Evolutionary conservation across 2,329 filamentous ascomycete genomes (phyloP), one percentile per base, ranked within the genome.

Genomic region (Aspergillus sp.): DNA sequence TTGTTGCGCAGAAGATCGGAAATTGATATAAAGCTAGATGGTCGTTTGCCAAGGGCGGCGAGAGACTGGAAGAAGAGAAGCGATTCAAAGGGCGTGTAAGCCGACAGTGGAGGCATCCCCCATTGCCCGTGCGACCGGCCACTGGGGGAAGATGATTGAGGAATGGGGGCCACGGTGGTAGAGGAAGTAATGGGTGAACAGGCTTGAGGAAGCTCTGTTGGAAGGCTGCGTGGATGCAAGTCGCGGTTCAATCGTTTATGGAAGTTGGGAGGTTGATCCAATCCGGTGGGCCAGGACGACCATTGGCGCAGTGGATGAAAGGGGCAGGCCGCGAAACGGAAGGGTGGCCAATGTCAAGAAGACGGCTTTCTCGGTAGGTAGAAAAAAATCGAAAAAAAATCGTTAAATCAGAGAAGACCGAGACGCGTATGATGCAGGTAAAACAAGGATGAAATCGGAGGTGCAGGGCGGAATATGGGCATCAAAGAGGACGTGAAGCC

Each of bases 31-130:
- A 96, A 95, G 74, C 85, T 87, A 64, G 83, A 76, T 56, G 87
- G 81, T 67, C 87, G 85, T 67, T 88, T 81, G 73, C 90, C 90
- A 77, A 91, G 84, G 68, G 83, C 82, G 68, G 88, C 84, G 66
- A 96, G 84, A 64, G 89, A 89, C 79, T 94, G 91, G 80, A 95
- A 94, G 72, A 96, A 85, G 68, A 95, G 86, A 64, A 96, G 85
- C 73, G 89, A 91, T 84, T 96, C 93, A 82, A 96, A 90, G 69
- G 89, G 87, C 74, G 92, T 94, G 80, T 95, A 93, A 72, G 84
- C 82, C 74, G 87, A 84, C 77, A 83, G 74, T 76, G 82, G 81
- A 80, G 82, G 84, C 85, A 87, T 87, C 76, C 81, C 83, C 77
- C 77, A 79, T 79, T 76, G 74, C 74, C 74, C 70, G 72, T 71